phyloP scores from a whole-genome alignment of 2,329 filamentous ascomycete species.

The Fusarium sp. region DNA sequence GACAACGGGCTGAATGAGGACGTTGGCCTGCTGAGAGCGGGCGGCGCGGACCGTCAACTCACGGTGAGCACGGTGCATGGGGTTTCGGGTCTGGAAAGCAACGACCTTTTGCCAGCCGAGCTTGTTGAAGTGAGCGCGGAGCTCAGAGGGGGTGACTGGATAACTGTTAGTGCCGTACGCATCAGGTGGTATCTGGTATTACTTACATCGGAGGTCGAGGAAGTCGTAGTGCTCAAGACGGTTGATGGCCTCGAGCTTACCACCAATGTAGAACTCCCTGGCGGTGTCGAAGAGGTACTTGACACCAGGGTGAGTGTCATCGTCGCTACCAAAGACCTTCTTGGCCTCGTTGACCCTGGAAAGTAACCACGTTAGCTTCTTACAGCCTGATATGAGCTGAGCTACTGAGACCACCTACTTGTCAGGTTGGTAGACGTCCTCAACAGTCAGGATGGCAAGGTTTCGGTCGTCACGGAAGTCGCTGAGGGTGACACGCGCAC shows the following conservation, averaged over 20 bases:
- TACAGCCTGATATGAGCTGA: not conserved
- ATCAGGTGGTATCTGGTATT: not conserved
- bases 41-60: constrained; percentile 97
- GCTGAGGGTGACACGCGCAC: constrained; percentile 85
- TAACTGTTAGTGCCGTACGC: constrained; percentile 20
- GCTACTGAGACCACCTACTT: constrained; percentile 71
- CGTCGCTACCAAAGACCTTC: constrained; percentile 92
- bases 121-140: constrained; percentile 98
- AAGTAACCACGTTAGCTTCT: constrained; percentile 34
- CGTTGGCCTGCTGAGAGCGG: constrained; percentile 95
- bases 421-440: constrained; percentile 95
- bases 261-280: constrained; percentile 91
- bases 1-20: constrained; percentile 98
- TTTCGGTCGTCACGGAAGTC: constrained; percentile 97
- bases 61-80: constrained; percentile 98
- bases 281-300: constrained; percentile 86
- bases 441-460: constrained; percentile 92
- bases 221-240: constrained; percentile 99
- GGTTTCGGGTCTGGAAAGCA: constrained; percentile 98
- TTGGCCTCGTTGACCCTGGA: constrained; percentile 85
- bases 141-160: constrained; percentile 88
- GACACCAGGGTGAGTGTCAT: constrained; percentile 90
- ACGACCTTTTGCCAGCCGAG: constrained; percentile 98
- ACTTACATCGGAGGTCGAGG: constrained; percentile 89
- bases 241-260: constrained; percentile 95